phyloP scores from a whole-genome alignment of 106 monocot genomes.

The Alisma plantagoaquatica region DNA sequence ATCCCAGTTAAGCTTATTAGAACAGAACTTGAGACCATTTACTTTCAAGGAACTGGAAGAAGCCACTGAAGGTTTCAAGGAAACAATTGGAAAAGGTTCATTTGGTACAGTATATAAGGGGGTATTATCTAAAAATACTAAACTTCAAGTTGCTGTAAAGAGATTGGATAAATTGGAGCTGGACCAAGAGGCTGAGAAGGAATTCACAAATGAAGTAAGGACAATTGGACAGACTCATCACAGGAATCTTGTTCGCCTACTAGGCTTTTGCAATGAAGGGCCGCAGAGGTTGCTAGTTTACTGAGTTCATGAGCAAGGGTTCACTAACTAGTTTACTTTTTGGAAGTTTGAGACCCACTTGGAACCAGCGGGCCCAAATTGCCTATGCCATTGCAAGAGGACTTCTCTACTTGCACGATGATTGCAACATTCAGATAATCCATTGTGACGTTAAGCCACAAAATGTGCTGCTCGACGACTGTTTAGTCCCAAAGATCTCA shows the following conservation, averaged over 20 bases:
- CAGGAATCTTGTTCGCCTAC: slow-evolving; percentile 27
- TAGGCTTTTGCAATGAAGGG: slow-evolving; percentile 31
- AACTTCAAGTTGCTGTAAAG: slow-evolving; percentile 41
- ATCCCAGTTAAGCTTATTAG: not conserved
- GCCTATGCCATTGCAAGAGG: slow-evolving; percentile 17
- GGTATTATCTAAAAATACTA: too few relatives aligned
- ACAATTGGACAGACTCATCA: slow-evolving; percentile 28
- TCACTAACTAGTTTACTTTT: slow-evolving; percentile 20
- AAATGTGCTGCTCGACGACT: slow-evolving; percentile 10
- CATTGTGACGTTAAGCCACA: slow-evolving; percentile 27
- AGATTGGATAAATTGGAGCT: slow-evolving; percentile 8
- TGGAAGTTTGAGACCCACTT: not conserved
- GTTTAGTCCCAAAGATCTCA: slow-evolving; percentile 7
- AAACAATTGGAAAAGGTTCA: slow-evolving; percentile 2
- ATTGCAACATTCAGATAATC: slow-evolving; percentile 17
- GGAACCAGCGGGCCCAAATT: slow-evolving; percentile 20
- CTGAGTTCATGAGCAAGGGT: slow-evolving; percentile 34
- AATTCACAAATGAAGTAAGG: slow-evolving; percentile 18
- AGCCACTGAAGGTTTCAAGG: not conserved
- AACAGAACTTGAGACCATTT: not conserved
- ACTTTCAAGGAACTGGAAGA: slow-evolving; percentile 2
- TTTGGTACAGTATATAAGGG: slow-evolving; percentile 14
- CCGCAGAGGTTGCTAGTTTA: slow-evolving; percentile 23
- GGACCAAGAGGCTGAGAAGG: slow-evolving; percentile 17
- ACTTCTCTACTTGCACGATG: slow-evolving; percentile 22